Base-by-base conservation (phyloP, 2,329 filamentous ascomycete genomes). In the Cordyceps cateniannulata region DNA sequence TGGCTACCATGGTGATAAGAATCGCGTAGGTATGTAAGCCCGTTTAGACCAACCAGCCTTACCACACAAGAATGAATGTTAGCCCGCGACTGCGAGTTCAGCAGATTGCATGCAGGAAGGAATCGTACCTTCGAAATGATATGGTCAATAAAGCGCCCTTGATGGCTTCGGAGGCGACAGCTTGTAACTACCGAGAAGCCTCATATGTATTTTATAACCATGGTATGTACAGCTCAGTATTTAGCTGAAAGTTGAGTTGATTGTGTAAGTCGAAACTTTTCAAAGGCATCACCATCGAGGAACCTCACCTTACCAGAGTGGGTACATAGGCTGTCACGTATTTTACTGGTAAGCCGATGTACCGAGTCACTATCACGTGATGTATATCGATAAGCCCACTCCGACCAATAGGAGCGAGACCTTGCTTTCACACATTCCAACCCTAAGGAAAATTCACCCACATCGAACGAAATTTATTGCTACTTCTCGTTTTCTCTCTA, bases 1-100 rank as follows among this genome's bases (percentile, higher is more conserved):
- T 76, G 12, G 70, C 66, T 62, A 74, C 76, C 81, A 85, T 85
- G 3, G 29, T 38, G 8, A 22, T 27, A 7, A 3, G 14, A 9
- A 25, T 14, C 3, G 20, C 20, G 7, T n/a, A 27, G 5, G 3
- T 29, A 54, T 20, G 12, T 2, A n/a, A 7, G 1, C 10, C 7
- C 20, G 49, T n/a, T 10, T 12, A 24, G 20, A 38, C 8, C 2
- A 38, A 22, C n/a, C n/a, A 20, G 8, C 27, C 2, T 38, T 14
- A 22, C 49, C 38, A 22, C n/a, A 20, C 7, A n/a, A 16, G 18
- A 38, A 22, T 24, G 18, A 6, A 29, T 9, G 22, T 54, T 54
- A 44, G 52, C 38, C 12, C 16, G 24, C n/a, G 18, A 5, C 7
- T 20, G 9, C 6, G 9, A 44, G 24, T n/a, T 44, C 10, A 2